Evolutionary conservation across 164 flowering plant species (phyloP).

Genomic region (Buxus sempervirens): DNA sequence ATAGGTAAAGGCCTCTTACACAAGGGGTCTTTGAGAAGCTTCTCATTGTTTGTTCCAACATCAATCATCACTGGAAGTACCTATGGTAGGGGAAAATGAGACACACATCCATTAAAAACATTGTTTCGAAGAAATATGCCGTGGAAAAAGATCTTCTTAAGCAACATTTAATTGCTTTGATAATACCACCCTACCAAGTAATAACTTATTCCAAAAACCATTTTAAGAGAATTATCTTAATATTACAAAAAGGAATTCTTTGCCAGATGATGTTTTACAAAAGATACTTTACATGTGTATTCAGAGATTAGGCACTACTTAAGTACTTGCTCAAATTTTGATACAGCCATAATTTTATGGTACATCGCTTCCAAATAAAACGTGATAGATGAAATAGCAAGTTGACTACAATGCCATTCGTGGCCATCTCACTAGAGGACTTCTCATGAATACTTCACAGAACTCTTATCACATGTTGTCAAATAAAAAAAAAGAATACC

Average conservation of each 20-base stretch:
- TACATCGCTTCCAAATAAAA: too few species aligned
- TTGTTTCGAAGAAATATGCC: background rate
- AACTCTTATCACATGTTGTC: too few species aligned
- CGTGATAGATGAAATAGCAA: too few species aligned
- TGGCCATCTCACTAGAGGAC: too few species aligned
- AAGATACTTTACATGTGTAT: too few species aligned
- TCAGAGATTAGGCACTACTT: too few species aligned
- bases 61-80: slow-evolving; percentile 99
- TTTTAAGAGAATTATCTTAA: background rate
- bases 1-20: slow-evolving; percentile 45
- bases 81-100: slow-evolving; percentile 25
- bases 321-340: too few species aligned
- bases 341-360: too few species aligned
- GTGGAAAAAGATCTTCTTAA: background rate
- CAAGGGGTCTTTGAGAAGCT: slow-evolving; percentile 76
- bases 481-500: background rate
- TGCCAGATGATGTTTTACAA: too few species aligned
- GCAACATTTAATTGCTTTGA: background rate
- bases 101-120: background rate
- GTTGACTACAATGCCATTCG: too few species aligned
- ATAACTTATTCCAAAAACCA: background rate
- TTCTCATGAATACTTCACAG: too few species aligned
- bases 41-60: slow-evolving; percentile 97
- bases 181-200: background rate
- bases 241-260: too few species aligned